Base-by-base conservation (phyloP, 768 basidiomycete species). In the Boletus fagicola region DNA sequence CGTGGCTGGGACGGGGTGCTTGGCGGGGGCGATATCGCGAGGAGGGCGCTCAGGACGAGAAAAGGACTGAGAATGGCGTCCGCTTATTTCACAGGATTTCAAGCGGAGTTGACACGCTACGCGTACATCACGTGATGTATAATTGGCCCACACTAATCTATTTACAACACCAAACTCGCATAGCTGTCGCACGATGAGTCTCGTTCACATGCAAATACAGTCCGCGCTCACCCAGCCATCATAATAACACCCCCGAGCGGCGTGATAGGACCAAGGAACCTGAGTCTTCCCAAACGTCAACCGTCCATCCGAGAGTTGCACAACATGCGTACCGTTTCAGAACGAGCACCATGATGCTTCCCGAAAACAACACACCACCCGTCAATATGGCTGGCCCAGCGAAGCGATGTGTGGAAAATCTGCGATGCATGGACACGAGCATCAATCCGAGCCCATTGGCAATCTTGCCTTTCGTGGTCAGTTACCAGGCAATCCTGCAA, bases 401-500 rank as follows among this genome's bases (percentile, higher is more conserved):
- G 64, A 89, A 88, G 11, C 76, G 73, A 64, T 88, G 85, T 1
- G 62, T 56, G 0, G 82, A 71, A 65, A 88, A 87, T 33, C 79
- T 78, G 2, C 78, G 83, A 70, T 90, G 86, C 66, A 83, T 65
- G 2, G 88, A 88, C 12, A 88, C 65, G 11, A 82, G 68, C 63
- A 90, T 70, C 54, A 90, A 72, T 0, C 79, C 85, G 12, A 91
- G 77, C 15, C 89, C 89, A 56, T 90, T 89, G 66, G 78, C 81
- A 40, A 88, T 75, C 88, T 90, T 65, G 30, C 8, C 43, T 11
- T 40, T 11, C 43, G n/a, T 15, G 16, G 36, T 63, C 49, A 70
- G 62, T 54, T 36, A 54, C 22, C 15, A 22, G 38, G 49, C 36
- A 48, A 45, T 20, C 36, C 30, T n/a, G 3, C 33, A 48, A 30